phyloP scores from a whole-genome alignment of 306 rosid species.

The Vigna unguiculata region DNA sequence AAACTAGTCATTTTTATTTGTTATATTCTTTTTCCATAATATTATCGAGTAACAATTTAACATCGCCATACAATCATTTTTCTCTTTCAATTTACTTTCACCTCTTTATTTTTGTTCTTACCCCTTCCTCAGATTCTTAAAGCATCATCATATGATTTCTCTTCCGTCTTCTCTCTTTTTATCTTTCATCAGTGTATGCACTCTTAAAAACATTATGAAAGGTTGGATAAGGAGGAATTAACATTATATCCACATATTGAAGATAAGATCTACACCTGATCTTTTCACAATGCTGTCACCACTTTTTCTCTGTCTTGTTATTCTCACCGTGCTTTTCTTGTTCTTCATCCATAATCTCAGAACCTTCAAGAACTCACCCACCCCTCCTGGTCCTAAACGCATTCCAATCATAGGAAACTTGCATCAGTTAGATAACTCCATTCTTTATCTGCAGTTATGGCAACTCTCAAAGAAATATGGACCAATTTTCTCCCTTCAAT shows the following conservation, averaged over 20 bases:
- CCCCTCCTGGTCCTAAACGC: constrained; percentile 51
- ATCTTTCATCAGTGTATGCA: accelerated
- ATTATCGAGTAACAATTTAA: too few relatives aligned
- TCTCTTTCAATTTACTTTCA: too few relatives aligned
- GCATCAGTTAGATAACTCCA: constrained; percentile 42
- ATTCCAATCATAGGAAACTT: constrained; percentile 56
- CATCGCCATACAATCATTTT: too few relatives aligned
- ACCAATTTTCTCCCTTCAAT: constrained; percentile 41
- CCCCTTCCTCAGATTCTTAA: too few relatives aligned
- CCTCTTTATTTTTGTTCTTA: too few relatives aligned
- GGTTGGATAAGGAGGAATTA: not conserved
- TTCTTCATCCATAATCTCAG: not conserved
- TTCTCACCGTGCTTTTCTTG: not conserved
- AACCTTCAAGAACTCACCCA: not conserved
- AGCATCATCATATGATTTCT: too few relatives aligned
- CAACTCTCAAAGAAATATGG: constrained; percentile 42
- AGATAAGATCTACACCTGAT: not conserved
- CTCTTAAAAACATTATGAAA: not conserved
- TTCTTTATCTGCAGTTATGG: constrained; percentile 31
- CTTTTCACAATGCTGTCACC: not conserved
- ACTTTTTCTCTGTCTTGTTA: not conserved
- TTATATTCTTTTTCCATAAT: too few relatives aligned
- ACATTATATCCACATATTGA: not conserved
- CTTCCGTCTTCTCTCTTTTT: not conserved
- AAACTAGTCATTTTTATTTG: too few relatives aligned